phyloP scores from a whole-genome alignment of 306 rosid species.

The Ziziphus jujuba region DNA sequence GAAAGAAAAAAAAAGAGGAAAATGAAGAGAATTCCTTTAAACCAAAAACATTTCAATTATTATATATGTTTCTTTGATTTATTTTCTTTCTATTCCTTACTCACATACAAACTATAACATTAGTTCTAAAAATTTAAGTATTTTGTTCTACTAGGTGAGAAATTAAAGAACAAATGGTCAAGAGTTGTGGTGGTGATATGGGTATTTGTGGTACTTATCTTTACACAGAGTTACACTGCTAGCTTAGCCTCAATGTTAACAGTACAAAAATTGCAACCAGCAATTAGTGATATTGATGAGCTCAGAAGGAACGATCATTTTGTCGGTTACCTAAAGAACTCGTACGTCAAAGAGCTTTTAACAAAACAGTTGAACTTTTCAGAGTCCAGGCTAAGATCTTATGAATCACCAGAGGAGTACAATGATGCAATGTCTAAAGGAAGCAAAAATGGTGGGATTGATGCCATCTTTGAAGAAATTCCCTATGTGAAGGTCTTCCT shows the following conservation, averaged over 20 bases:
- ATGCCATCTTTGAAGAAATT: slow-evolving; percentile 29
- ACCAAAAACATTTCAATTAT: no score
- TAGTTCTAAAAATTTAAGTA: background rate
- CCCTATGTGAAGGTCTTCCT: slow-evolving; percentile 17
- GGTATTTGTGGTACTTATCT: slow-evolving; percentile 36
- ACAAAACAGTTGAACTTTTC: slow-evolving; percentile 4
- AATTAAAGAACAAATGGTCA: slow-evolving; percentile 27
- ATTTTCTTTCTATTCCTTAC: no score
- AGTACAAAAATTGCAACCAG: slow-evolving; percentile 26
- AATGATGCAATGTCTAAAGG: slow-evolving; percentile 1
- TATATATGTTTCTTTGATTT: no score
- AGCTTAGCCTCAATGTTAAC: slow-evolving; percentile 36
- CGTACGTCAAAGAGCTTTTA: slow-evolving; percentile 4
- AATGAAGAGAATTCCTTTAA: no score
- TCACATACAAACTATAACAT: no score
- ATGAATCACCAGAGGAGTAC: background rate
- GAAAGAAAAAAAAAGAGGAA: no score
- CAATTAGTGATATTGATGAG: slow-evolving; percentile 14
- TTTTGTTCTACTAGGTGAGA: slow-evolving; percentile 17
- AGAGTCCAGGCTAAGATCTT: background rate
- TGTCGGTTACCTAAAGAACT: slow-evolving; percentile 19
- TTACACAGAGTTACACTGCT: slow-evolving; percentile 44
- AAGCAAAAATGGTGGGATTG: slow-evolving; percentile 30
- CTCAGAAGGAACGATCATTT: slow-evolving; percentile 11
- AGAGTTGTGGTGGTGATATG: slow-evolving; percentile 36